Evolutionary conservation across 2,329 filamentous ascomycete species (phyloP), one percentile per base, ranked within the genome.

Genomic region (Celoporthe dispersa): DNA sequence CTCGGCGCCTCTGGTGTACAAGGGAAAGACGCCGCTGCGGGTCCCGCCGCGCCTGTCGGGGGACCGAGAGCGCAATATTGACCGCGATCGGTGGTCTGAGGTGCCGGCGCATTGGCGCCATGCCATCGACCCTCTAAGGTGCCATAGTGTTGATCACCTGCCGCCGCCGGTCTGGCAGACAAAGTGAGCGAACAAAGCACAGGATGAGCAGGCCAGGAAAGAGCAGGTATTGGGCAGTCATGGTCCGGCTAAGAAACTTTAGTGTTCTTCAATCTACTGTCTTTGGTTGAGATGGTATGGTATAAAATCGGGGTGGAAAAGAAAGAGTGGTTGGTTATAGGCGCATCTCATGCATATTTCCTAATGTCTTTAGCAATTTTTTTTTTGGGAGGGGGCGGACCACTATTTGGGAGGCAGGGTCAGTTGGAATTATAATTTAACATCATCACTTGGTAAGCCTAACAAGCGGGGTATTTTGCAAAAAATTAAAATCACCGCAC

Each of bases 101-200:
- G 66, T 67, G 31, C 66, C 66, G 25, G 37, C 57, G 19, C 31
- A 53, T n/a, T 67, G 66, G 66, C 41, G 66, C 4, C 55, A 67
- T 35, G 66, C 66, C 28, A 31, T 67, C 19, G 66, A 67, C 25
- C 66, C 66, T 35, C 37, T 67, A 19, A 31, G 66, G 57, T 67
- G 66, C 11, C 66, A 67, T 28, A 61, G 55, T 14, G 66, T 67
- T 5, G 66, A 67, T 33, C 66, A 67, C 7, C 39, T 67, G 19
- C 66, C 66, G 19, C 63, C 44, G 48, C 44, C 63, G 11, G 63
- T 16, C 22, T 65, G 63, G 63, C 63, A 61, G 37, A 31, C 39
- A 28, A 64, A 51, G 37, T 64, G 39, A 48, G 28, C 31, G 16
- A 16, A 12, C 3, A 16, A 33, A n/a, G n/a, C 19, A 25, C 48